Evolutionary conservation across 148 eudicot genomes (phyloP), one percentile per base, ranked within the genome.

Genomic region (Dysphania ambrosioides): DNA sequence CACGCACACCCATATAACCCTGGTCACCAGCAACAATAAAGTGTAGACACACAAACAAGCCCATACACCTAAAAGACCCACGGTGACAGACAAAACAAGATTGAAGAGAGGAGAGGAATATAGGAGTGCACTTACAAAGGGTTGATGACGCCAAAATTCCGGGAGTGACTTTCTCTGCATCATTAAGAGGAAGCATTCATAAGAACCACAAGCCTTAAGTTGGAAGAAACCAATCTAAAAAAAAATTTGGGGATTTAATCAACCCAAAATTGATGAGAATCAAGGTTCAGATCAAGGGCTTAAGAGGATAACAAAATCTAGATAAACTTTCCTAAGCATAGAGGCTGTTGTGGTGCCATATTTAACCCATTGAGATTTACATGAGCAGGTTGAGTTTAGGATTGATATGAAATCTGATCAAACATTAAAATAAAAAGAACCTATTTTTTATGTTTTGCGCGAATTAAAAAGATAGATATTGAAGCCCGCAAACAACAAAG

Each of bases 81-180:
- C 0, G 13, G 32, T 3, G 16, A 41, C 40, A 44, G 26, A 51
- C 36, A 62, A 27, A 23, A 15, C 4, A 2, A 71, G 44, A 32
- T 31, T 31, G 66, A 27, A 30, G 72, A 51, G 35, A 9, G 13
- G 8, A 4, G 65, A 24, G 32, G 60, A 60, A 55, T 70, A 75
- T n/a, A 60, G 72, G 67, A 73, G 70, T 65, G 66, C 41, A 79
- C 91, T 76, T 80, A 89, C 97, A 73, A 89, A 70, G 75, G 86
- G 86, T 78, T 84, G 91, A 57, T 89, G 88, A 64, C 98, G 89
- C 97, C 97, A 93, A 88, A 91, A 93, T 85, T 93, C 98, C 30
- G 98, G 98, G 27, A 91, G 82, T 40, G 98, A 82, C 76, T 81
- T 93, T 83, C 86, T 91, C 98, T 91, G 93, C 75, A 83, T 42